Base-by-base conservation (phyloP, 192 early-diverging fungal species). In the Polychytrium aggregatum region DNA sequence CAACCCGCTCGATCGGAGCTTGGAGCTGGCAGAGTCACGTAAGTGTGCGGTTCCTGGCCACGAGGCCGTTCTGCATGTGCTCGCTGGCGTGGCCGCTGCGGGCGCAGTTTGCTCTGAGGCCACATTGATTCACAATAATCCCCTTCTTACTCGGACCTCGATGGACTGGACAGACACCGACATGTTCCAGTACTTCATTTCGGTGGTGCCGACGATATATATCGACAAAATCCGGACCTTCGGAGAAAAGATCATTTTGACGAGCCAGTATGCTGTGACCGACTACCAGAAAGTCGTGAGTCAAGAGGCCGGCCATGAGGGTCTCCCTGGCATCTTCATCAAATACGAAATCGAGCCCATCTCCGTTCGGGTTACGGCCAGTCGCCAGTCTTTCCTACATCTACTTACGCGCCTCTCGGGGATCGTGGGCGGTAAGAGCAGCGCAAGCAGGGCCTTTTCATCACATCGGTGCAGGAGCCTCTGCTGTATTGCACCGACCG, bases 181-280 rank as follows among this genome's bases (percentile, higher is more conserved):
- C 28, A 76, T 74, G 26, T 91, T 92, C 55, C 81, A 83, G 44
- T 97, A 97, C 67, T 86, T 90, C 56, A 63, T 95, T 25, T 82
- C 85, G 3, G 76, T 95, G 3, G 86, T 95, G 49, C 86, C 87
- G 3, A 90, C 85, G 0, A 79, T 71, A 18, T 87, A 82, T 46
- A 70, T 86, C 20, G 86, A 84, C 64, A 62, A 71, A 3, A 46
- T 47, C 5, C 49, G 57, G 6, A 48, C 59, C 10, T 62, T 74
- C 46, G 64, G 65, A n/a, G 42, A 51, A 33, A 68, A 59, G 29
- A 48, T 67, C 1, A 50, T 97, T 26, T 35, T 79, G n/a, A 92
- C 93, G 21, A 91, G 88, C 63, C 93, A 97, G 61, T 97, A 93
- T 61, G 86, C 90, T 10, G 90, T 93, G 1, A 94, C 85, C 24